Base-by-base conservation (phyloP, 805 yeast species). In the Schwanniomyces polymorphus region DNA sequence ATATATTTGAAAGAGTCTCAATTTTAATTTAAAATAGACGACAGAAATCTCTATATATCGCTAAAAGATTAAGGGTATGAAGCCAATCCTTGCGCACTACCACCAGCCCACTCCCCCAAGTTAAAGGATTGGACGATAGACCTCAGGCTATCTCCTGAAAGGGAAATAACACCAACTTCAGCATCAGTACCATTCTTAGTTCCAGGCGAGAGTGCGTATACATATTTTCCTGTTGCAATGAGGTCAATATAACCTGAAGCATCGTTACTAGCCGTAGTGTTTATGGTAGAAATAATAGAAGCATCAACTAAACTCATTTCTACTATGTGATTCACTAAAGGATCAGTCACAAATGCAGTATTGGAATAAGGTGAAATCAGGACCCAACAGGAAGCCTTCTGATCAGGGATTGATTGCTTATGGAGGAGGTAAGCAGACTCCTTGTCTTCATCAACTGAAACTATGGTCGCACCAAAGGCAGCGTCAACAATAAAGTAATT, bases 261-360 rank as follows among this genome's bases (percentile, higher is more conserved):
- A 35, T 35, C 39, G 17, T 35, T 35, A 35, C 5, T 5, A 35
- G n/a, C 5, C 7, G 39, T 35, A 5, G 39, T 35, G 21, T 35
- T 35, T 4, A 35, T 6, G 7, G 7, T 17, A 11, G 39, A 35
- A 3, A 35, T 5, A 4, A 35, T 6, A 35, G 39, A 35, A 5
- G 39, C 39, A 35, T 35, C 39, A 11, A 5, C 6, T 17, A 35
- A 35, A 6, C 39, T 35, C 39, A 35, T 14, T 17, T 35, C 39
- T 14, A 35, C 39, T n/a, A 35, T 35, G 6, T 35, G 39, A 17
- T 35, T 35, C 12, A 35, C 39, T 4, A 35, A 6, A n/a, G 39
- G 39, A 17, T 35, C 39, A 14, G 39, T 35, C 18, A 35, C 39
- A 35, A 35, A 35, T 4, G 39, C 39, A n/a, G 39, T n/a, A n/a